phyloP scores from a whole-genome alignment of 768 basidiomycete species.

The Serendipita sp. region DNA sequence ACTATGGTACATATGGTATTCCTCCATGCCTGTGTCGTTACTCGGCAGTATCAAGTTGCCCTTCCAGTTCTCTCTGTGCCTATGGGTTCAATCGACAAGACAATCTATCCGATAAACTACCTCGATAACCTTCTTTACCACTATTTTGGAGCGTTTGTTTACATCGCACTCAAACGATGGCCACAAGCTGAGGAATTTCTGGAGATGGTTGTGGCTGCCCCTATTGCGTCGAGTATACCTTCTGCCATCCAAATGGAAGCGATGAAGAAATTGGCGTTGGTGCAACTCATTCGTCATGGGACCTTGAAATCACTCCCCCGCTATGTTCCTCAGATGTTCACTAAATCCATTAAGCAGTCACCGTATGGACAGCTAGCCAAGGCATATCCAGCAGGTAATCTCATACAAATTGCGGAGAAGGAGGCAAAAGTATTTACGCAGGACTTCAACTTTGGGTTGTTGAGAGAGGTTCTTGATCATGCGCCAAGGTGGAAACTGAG shows the following conservation, averaged over 20 bases:
- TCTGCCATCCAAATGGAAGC: constrained; percentile 72
- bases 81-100: constrained; percentile 46
- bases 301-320: constrained; percentile 43
- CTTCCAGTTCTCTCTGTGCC: constrained; percentile 45
- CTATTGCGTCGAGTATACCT: constrained; percentile 30
- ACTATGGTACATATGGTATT: constrained; percentile 59
- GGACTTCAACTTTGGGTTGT: constrained; percentile 61
- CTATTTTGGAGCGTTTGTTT: constrained; percentile 60
- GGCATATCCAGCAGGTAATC: constrained; percentile 39
- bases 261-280: constrained; percentile 62
- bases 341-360: constrained; percentile 46
- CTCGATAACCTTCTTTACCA: constrained; percentile 75
- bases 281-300: constrained; percentile 64
- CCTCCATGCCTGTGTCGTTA: constrained; percentile 38
- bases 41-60: constrained; percentile 37
- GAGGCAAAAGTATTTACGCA: constrained; percentile 37
- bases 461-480: constrained; percentile 46
- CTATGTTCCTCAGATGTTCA: constrained; percentile 46
- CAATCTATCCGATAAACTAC: constrained; percentile 41
- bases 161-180: constrained; percentile 47
- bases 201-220: constrained; percentile 59
- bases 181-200: constrained; percentile 57
- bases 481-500: constrained; percentile 66
- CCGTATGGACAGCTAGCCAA: constrained; percentile 49
- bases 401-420: constrained; percentile 36